Base-by-base conservation (phyloP, 2,329 filamentous ascomycete genomes). In the Emmonsia crescens region DNA sequence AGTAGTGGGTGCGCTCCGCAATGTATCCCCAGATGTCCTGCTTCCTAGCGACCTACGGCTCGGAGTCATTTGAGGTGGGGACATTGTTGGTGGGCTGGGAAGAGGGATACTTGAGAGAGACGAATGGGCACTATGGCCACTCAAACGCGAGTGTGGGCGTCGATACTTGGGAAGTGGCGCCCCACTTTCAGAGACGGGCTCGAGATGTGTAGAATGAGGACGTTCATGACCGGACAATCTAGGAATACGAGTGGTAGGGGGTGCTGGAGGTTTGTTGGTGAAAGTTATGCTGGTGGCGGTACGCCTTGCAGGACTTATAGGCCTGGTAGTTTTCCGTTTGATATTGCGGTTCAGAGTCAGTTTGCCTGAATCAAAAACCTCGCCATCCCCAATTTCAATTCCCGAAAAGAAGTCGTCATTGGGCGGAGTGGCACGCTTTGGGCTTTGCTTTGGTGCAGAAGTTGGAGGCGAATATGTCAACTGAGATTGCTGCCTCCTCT, bases 161-260 rank as follows among this genome's bases (percentile, higher is more conserved):
- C 85, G 82, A 65, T 80, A 80, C 63, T 81, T 83, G 49, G 80
- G 77, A 56, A 89, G 83, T 24, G 89, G 85, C 3, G 86, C 90
- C 58, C 91, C 91, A 66, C 86, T 91, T 76, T 97, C 93, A 46
- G 91, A 95, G 5, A 97, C 91, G 27, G 93, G 91, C 71, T 96
- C 93, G n/a, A 97, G 81, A 21, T 75, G 71, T 19, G 88, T 87
- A 12, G 89, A 89, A 67, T 85, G 83, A 5, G 86, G 83, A 60
- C 88, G 82, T 70, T 90, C 88, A 73, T 89, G 86, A 63, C 80
- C 81, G 61, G 87, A 80, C 42, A 92, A 88, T 59, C 91, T 85
- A 44, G 93, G 91, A 63, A 96, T 88, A 61, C 91, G 87, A 40
- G 91, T 94, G 40, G 71, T 67, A 5, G 75, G 69, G 5, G 75